Conservation (phyloP, 805 yeast species). For the Candida lessepsii region DNA sequence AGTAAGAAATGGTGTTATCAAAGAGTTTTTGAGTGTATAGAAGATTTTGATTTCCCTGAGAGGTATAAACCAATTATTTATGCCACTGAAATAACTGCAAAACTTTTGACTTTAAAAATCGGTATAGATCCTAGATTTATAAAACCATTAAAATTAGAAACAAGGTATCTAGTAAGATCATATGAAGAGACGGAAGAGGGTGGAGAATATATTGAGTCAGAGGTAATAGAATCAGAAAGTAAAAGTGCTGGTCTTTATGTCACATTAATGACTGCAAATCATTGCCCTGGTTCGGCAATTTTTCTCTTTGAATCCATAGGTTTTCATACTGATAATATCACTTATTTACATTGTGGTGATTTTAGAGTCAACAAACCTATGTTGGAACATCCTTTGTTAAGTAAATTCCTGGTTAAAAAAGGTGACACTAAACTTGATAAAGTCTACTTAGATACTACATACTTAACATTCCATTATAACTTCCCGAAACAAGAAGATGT, state of each 20-base stretch:
- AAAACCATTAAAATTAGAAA: slow-evolving; percentile 37
- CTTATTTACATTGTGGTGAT: slow-evolving; percentile 86
- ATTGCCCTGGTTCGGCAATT: slow-evolving; percentile 93
- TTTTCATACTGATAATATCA: slow-evolving; percentile 20
- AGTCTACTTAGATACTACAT: slow-evolving; percentile 88
- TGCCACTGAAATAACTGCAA: slow-evolving; percentile 69
- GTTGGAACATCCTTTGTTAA: slow-evolving; percentile 37
- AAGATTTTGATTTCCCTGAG: slow-evolving; percentile 22
- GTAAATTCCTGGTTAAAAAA: slow-evolving; percentile 18
- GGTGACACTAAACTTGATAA: slow-evolving; percentile 41
- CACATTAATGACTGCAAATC: slow-evolving; percentile 79
- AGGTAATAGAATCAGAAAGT: slow-evolving; percentile 11
- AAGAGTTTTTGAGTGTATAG: slow-evolving; percentile 30
- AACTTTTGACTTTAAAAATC: slow-evolving; percentile 52
- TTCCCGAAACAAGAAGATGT: slow-evolving; percentile 80
- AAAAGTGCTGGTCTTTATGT: slow-evolving; percentile 45
- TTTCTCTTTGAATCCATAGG: slow-evolving; percentile 60
- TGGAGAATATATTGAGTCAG: too few relatives aligned
- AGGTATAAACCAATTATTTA: slow-evolving; percentile 58
- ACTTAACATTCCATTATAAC: slow-evolving; percentile 67
- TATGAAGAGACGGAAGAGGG: slow-evolving; percentile 6
- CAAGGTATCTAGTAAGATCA: slow-evolving; percentile 31
- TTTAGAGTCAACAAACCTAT: slow-evolving; percentile 67
- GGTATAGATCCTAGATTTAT: slow-evolving; percentile 53
- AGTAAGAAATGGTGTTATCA: slow-evolving; percentile 66